Evolutionary conservation across 163 green algal genomes (phyloP), one percentile per base, ranked within the genome.

Genomic region (Chlamydomonas reinhardtii): DNA sequence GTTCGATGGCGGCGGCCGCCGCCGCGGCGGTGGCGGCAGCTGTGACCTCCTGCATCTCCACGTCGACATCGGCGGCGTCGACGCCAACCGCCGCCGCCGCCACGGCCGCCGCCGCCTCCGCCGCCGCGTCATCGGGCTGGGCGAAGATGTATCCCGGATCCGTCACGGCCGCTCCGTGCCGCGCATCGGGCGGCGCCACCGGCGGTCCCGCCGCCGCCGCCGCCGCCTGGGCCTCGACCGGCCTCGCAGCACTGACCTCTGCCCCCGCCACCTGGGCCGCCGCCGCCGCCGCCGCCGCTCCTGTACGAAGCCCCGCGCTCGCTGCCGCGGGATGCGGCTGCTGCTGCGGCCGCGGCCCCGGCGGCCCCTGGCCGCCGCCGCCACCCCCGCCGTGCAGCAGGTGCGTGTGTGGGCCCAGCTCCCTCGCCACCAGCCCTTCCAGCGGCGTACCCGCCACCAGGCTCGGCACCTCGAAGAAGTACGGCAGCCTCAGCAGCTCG

Each of bases 401-500:
- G 8, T 34, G 34, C 25, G 14, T n/a, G n/a, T n/a, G 24, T 34
- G 54, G 25, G 68, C 22, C 24, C 35, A 73, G 61, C 59, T 83
- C 59, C 25, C 75, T 35, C 5, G 61, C 35, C 2, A 84, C 64
- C 31, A 79, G 69, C 48, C 9, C 16, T 69, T 86, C 80, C 56
- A 86, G 37, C 25, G 34, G 12, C 32, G 80, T 86, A 5, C 70
- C 80, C 35, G 29, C 39, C 32, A 86, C 68, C 12, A 86, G 56
- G 69, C 61, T 34, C 20, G 80, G 80, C 9, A 86, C 39, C 27
- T 86, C 80, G 27, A 80, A 79, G 59, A 86, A 86, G 80, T 86
- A 86, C 56, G 80, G 80, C 77, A 74, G n/a, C 22, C n/a, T 27
- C 37, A 86, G 80, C 29, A 86, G 71, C 71, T 86, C 80, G 11